Conservation (phyloP, 139 green algal genomes). For the Diplosphaera chodatii region DNA sequence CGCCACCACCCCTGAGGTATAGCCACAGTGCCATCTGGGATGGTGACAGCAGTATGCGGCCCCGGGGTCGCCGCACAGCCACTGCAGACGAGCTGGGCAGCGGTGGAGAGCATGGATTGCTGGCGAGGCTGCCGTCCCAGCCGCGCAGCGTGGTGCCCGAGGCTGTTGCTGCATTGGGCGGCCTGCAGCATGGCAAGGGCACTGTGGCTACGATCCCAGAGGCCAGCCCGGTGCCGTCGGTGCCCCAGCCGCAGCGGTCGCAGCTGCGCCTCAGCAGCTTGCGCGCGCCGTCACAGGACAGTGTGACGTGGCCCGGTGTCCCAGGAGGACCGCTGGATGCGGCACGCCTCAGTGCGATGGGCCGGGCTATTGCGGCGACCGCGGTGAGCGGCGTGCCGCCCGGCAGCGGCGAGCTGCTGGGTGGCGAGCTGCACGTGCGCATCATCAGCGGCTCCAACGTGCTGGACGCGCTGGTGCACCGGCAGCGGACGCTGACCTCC, state of each 20-base stretch:
- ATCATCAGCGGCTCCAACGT: background rate
- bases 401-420: background rate
- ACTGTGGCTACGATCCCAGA: background rate
- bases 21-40: background rate
- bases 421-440: background rate
- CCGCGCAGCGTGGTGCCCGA: background rate
- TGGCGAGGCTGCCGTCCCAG: too few species aligned
- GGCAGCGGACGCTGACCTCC: background rate
- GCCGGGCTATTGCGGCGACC: background rate
- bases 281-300: background rate
- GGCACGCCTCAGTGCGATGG: background rate
- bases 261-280: background rate
- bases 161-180: background rate
- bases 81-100: too few species aligned
- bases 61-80: too few species aligned
- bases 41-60: background rate
- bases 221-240: background rate
- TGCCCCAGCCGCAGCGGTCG: background rate
- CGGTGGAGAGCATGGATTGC: too few species aligned
- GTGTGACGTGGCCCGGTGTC: background rate
- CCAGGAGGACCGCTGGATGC: background rate
- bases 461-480: background rate
- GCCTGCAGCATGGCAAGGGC: too few species aligned
- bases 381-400: too few species aligned
- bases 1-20: background rate